phyloP scores from a whole-genome alignment of 75 land plant species.

The Pseudotsuga menziesii region DNA sequence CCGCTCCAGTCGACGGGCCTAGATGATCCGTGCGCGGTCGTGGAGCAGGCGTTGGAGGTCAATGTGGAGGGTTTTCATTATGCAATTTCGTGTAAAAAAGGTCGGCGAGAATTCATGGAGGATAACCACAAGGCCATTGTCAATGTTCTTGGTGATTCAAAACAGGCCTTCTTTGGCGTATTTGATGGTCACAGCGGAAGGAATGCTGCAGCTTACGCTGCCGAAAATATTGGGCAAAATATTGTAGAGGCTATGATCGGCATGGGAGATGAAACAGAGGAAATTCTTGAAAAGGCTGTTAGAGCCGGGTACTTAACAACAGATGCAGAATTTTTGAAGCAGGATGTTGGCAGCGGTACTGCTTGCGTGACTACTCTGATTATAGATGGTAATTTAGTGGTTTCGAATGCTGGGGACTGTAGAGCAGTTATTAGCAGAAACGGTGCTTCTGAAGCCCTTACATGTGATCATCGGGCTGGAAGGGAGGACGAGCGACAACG shows the following conservation, averaged over 20 bases:
- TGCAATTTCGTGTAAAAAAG: slow-evolving; percentile 29
- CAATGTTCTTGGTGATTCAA: slow-evolving; percentile 19
- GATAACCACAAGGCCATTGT: slow-evolving; percentile 25
- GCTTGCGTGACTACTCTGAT: neutral
- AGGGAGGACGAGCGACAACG: slow-evolving; percentile 49
- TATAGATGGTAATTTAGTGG: too few relatives aligned
- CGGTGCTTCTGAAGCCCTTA: slow-evolving; percentile 26
- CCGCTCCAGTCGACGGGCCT: slow-evolving; percentile 21
- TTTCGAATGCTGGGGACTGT: slow-evolving; percentile 63
- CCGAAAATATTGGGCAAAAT: slow-evolving; percentile 43
- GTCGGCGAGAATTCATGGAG: slow-evolving; percentile 28
- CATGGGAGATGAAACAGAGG: slow-evolving; percentile 10
- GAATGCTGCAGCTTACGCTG: slow-evolving; percentile 68
- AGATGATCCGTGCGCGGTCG: neutral
- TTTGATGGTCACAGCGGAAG: slow-evolving; percentile 92
- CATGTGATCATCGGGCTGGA: slow-evolving; percentile 39
- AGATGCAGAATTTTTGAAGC: slow-evolving; percentile 48
- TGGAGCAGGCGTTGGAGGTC: slow-evolving; percentile 8
- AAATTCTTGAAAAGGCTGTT: slow-evolving; percentile 37
- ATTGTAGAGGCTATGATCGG: slow-evolving; percentile 31
- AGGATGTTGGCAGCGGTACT: slow-evolving; percentile 13
- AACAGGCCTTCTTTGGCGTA: slow-evolving; percentile 65
- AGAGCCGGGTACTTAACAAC: slow-evolving; percentile 52
- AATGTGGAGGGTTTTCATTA: slow-evolving; percentile 22
- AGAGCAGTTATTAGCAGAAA: slow-evolving; percentile 52